phyloP scores from a whole-genome alignment of 2,329 filamentous ascomycete genomes.

The Pseudocercospora macadamiae region DNA sequence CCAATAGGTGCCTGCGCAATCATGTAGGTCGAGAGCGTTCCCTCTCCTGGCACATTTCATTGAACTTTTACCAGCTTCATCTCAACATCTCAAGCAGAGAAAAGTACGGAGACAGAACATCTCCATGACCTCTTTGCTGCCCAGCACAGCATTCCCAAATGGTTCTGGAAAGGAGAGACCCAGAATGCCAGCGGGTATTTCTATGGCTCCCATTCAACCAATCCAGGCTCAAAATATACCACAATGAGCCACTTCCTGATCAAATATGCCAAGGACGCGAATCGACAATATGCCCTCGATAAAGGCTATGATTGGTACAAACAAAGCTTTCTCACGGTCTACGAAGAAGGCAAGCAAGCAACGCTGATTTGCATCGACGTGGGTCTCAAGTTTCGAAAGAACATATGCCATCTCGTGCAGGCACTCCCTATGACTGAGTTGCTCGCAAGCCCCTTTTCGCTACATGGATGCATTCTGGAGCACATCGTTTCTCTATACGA shows the following conservation, averaged over 20 bases:
- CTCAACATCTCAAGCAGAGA: not conserved
- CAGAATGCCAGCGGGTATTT: conserved; percentile 20
- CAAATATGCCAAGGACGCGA: conserved; percentile 12
- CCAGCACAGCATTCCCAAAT: not conserved
- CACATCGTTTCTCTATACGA: conserved; percentile 22
- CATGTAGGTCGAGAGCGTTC: not conserved
- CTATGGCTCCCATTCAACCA: not conserved
- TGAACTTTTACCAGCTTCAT: not conserved
- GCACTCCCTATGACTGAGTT: not conserved
- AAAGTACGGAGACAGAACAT: not conserved
- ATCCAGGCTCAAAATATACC: not conserved
- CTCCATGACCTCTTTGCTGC: not conserved
- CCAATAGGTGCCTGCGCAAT: not conserved
- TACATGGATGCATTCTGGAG: conserved; percentile 22
- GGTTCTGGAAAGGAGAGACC: conserved; percentile 16
- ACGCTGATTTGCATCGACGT: conserved; percentile 19
- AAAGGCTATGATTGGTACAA: conserved; percentile 21
- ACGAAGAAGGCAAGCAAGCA: not conserved
- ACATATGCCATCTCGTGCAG: not conserved
- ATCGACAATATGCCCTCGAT: not conserved
- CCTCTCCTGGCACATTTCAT: not conserved
- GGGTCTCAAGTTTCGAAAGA: not conserved
- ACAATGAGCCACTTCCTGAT: conserved; percentile 22
- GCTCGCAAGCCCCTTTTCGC: conserved; percentile 14
- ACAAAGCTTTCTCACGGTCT: conserved; percentile 16